phyloP scores from a whole-genome alignment of 495 filamentous ascomycete species.

The Neurospora tetraspora region DNA sequence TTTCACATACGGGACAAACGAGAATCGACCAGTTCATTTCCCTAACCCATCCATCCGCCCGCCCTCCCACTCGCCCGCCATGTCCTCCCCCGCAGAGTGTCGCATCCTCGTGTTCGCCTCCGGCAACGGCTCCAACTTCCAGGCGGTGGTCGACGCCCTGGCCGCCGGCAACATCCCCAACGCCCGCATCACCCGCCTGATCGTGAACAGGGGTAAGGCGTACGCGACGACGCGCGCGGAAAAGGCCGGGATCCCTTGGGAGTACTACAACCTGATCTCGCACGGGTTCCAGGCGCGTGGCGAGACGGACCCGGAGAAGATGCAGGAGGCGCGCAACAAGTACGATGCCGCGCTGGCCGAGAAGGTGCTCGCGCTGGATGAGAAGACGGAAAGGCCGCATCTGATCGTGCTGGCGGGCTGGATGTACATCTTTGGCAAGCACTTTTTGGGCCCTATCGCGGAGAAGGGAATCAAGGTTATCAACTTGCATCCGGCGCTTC shows the following conservation, averaged over 20 bases:
- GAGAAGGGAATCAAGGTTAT: conserved; percentile 56
- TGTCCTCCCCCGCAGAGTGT: conserved; percentile 9
- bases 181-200: conserved; percentile 60
- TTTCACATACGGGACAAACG: not conserved
- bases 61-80: not conserved
- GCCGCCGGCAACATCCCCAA: conserved; percentile 43
- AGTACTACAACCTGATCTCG: conserved; percentile 77
- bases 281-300: conserved; percentile 44
- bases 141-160: conserved; percentile 76
- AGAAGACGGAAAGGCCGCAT: conserved; percentile 42
- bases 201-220: conserved; percentile 74
- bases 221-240: conserved; percentile 68
- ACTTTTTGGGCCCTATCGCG: conserved; percentile 53
- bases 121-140: conserved; percentile 78
- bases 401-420: conserved; percentile 60
- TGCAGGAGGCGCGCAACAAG: conserved; percentile 49
- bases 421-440: conserved; percentile 49
- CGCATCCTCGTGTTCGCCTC: conserved; percentile 40
- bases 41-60: not conserved
- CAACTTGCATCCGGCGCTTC: conserved; percentile 79
- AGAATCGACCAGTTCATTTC: not conserved
- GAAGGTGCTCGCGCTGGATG: conserved; percentile 47
- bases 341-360: conserved; percentile 78
- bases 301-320: conserved; percentile 40
- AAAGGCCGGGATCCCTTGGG: conserved; percentile 60